These are phyloP conservation scores for Diplodia seriata DNA, from an alignment of 2,329 filamentous ascomycete species.

Conservation along the genomic window DNA sequence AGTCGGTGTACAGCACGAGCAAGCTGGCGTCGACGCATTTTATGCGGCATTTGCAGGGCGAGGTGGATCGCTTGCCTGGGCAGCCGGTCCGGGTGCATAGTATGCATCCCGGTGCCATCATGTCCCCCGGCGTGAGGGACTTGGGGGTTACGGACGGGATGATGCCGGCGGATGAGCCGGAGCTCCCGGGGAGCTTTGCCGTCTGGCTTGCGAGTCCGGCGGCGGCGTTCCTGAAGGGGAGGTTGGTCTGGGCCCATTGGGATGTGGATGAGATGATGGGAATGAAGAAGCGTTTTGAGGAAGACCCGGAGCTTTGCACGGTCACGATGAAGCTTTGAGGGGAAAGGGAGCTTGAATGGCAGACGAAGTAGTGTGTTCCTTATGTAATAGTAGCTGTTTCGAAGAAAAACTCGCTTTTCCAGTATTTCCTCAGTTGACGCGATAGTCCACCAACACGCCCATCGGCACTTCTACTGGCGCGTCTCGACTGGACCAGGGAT, in stretches of 20 bases:
- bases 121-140: background rate
- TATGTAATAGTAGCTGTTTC: no score
- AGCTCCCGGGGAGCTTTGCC: slow-evolving; percentile 35
- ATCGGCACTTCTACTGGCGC: no score
- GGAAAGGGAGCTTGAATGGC: no score
- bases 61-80: background rate
- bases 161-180: background rate
- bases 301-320: background rate
- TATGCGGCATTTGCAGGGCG: slow-evolving; percentile 28
- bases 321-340: background rate
- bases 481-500: no score
- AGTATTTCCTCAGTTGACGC: no score
- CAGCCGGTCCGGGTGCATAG: background rate
- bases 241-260: slow-evolving; percentile 41
- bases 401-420: no score
- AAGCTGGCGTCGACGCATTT: slow-evolving; percentile 30
- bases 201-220: slow-evolving; percentile 46
- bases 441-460: background rate
- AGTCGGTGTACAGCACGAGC: slow-evolving; percentile 31
- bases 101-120: background rate
- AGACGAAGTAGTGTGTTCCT: background rate
- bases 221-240: slow-evolving; percentile 36
- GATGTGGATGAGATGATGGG: slow-evolving; percentile 41
- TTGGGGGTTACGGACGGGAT: background rate
- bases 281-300: slow-evolving; percentile 8